These are phyloP conservation scores for Hypoxylon sp. DNA, from an alignment of 2,329 filamentous ascomycete genomes.

Conservation along the genomic window DNA sequence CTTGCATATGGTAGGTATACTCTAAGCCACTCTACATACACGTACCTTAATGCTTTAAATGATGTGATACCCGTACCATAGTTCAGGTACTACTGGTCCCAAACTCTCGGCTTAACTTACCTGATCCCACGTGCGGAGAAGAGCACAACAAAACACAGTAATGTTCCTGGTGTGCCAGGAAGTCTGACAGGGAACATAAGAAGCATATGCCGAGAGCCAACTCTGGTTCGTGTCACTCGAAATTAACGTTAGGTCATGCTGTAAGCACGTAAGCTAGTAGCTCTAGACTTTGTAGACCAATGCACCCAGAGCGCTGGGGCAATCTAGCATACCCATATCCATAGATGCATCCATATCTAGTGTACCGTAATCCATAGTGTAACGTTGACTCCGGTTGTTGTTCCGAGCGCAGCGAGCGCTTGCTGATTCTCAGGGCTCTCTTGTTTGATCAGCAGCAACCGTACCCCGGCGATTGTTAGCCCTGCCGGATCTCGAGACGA, in stretches of 20 bases:
- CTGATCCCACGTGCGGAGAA: conserved; percentile 6
- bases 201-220: not conserved
- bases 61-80: conserved; percentile 22
- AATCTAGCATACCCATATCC: conserved; percentile 20
- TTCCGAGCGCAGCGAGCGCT: conserved; percentile 9
- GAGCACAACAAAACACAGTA: not conserved
- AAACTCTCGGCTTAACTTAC: conserved; percentile 10
- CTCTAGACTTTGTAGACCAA: conserved; percentile 1
- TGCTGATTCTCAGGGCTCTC: not conserved
- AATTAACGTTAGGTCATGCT: conserved; percentile 5
- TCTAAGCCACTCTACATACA: not conserved
- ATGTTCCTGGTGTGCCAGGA: conserved; percentile 5
- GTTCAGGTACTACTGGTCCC: not conserved
- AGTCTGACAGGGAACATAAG: not conserved
- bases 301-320: conserved; percentile 10
- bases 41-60: conserved; percentile 15
- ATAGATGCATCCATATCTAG: not conserved
- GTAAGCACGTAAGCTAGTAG: not conserved
- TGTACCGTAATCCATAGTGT: conserved; percentile 21
- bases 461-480: not conserved
- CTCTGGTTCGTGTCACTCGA: conserved; percentile 17
- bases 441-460: not conserved
- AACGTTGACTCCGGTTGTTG: conserved; percentile 7
- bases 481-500: conserved; percentile 2
- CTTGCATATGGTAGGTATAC: conserved; percentile 9